These are phyloP conservation scores for Ogataea degrootiae DNA, from an alignment of 805 yeast species.

Conservation along the genomic window DNA sequence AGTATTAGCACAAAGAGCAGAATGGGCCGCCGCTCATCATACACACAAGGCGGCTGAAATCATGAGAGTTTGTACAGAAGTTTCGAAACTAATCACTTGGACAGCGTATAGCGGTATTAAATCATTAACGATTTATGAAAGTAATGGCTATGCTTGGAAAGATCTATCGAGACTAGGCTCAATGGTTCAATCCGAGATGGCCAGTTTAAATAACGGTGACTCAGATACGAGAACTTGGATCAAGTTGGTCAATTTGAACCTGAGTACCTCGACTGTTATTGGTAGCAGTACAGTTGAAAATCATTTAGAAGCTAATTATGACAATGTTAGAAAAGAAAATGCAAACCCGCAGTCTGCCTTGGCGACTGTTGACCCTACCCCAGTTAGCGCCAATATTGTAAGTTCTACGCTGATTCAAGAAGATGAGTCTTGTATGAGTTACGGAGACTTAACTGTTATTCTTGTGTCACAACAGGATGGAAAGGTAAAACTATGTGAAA, in stretches of 20 bases:
- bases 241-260: constrained; percentile 18
- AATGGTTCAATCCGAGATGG: constrained; percentile 24
- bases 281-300: constrained; percentile 7
- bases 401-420: constrained; percentile 6
- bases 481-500: constrained; percentile 1
- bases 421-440: constrained; percentile 3
- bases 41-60: constrained; percentile 39
- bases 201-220: constrained; percentile 13
- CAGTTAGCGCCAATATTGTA: constrained; percentile 9
- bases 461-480: constrained; percentile 10
- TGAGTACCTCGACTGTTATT: constrained; percentile 12
- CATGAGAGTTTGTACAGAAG: constrained; percentile 33
- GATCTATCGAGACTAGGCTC: constrained; percentile 19
- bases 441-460: constrained; percentile 10
- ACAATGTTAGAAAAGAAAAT: background rate
- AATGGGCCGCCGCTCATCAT: constrained; percentile 35
- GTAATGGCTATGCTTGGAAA: constrained; percentile 27
- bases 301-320: background rate
- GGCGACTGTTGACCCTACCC: constrained; percentile 11
- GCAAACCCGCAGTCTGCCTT: constrained; percentile 1
- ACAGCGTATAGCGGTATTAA: constrained; percentile 22
- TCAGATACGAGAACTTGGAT: constrained; percentile 16
- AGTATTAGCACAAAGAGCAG: constrained; percentile 32
- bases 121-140: constrained; percentile 24
- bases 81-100: constrained; percentile 32